Percentiles rank a stretch among this genome's conserved stretches.
These are phyloP conservation scores for Tricholoma matsutake DNA, from an alignment of 768 basidiomycete species.

Conservation along the genomic window DNA sequence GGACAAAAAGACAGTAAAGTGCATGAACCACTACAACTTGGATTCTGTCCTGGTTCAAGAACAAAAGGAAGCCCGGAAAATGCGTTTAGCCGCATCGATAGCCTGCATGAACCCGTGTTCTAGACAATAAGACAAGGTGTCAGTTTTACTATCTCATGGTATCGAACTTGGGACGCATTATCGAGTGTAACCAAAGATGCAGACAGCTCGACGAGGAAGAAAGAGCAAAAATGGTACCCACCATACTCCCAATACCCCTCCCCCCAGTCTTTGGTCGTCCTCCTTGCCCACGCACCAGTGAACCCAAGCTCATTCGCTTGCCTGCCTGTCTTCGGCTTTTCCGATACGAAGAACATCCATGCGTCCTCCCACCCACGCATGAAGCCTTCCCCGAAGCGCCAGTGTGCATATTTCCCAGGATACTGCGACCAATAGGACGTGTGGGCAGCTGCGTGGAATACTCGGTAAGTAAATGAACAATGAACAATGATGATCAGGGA, in stretches of 20 bases:
- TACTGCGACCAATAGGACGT: constrained; percentile 43
- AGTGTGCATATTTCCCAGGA: constrained; percentile 60
- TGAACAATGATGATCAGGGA: constrained; percentile 5
- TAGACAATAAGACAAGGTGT: constrained; percentile 10
- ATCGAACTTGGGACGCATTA: not conserved
- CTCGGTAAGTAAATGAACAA: constrained; percentile 4
- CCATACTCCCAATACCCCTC: constrained; percentile 65
- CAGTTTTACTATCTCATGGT: not conserved
- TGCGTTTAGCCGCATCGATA: constrained; percentile 35
- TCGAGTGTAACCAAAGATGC: not conserved
- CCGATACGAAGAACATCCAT: constrained; percentile 47
- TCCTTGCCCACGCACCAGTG: constrained; percentile 53
- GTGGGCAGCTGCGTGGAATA: constrained; percentile 31
- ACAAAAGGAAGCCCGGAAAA: constrained; percentile 34
- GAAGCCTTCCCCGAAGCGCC: constrained; percentile 66
- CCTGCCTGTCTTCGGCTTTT: constrained; percentile 11
- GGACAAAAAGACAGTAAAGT: too few species aligned
- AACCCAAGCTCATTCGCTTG: constrained; percentile 62
- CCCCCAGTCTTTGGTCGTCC: constrained; percentile 43
- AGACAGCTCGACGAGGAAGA: not conserved
- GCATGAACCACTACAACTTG: too few species aligned
- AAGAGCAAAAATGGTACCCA: constrained; percentile 22
- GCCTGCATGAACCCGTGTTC: constrained; percentile 68
- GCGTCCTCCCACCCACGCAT: constrained; percentile 71
- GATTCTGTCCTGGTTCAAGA: not conserved